These are phyloP conservation scores for Microcyclosporella mali DNA, from an alignment of 2,329 filamentous ascomycete genomes.

Conservation along the genomic window DNA sequence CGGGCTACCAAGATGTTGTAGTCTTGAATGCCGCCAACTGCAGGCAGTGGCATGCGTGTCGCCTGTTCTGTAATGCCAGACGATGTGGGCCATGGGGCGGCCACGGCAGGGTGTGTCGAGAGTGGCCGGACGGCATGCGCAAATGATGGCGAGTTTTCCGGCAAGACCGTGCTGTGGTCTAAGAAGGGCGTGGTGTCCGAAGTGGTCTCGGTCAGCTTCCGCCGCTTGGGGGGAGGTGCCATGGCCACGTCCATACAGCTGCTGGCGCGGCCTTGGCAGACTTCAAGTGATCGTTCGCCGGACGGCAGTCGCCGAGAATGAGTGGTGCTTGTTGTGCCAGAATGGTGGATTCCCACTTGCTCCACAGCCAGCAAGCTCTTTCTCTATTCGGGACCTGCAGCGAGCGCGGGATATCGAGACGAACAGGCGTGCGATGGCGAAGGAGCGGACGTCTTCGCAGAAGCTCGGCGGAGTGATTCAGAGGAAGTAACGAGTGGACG, in stretches of 20 bases:
- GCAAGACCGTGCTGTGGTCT: constrained; percentile 13
- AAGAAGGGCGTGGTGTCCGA: constrained; percentile 3
- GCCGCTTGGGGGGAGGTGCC: constrained; percentile 27
- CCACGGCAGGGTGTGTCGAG: constrained; percentile 4
- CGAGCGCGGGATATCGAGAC: neutral
- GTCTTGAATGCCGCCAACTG: constrained; percentile 16
- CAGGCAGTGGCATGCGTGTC: constrained; percentile 9
- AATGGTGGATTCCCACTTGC: neutral
- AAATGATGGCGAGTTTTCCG: constrained; percentile 5
- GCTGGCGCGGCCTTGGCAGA: neutral
- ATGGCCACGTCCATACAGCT: constrained; percentile 12
- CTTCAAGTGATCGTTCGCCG: neutral
- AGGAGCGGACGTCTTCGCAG: constrained; percentile 22
- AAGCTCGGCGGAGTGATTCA: constrained; percentile 16
- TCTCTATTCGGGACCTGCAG: neutral
- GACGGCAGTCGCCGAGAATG: neutral
- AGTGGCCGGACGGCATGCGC: constrained; percentile 15
- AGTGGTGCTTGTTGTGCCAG: neutral
- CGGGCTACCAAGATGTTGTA: constrained; percentile 17
- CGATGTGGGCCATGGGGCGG: neutral
- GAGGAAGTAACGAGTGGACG: constrained; percentile 28
- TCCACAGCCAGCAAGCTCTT: neutral
- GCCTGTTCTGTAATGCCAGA: neutral
- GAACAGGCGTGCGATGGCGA: constrained; percentile 5
- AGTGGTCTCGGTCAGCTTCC: constrained; percentile 17